Base-by-base conservation (phyloP, 306 rosid genomes). In the Comarum palustre region DNA sequence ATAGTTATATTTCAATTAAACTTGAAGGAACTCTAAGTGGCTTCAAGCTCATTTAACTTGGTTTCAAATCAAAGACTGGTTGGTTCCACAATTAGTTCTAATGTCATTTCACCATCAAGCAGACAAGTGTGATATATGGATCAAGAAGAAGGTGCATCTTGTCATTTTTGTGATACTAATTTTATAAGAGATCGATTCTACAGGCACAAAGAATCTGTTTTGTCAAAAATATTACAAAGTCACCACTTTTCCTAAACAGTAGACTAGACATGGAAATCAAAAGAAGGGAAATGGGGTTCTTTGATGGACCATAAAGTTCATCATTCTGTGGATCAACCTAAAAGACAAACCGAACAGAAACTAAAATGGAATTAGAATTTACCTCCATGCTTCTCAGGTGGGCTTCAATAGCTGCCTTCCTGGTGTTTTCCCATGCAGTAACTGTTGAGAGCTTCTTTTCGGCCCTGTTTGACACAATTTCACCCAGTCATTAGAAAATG, bases 391-490 rank as follows among this genome's bases (percentile, higher is more conserved):
- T 80, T 75, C 68, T 88, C 77, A 95, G 87, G 72, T 84, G 45
- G 81, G 99, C 99, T 87, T 95, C 97, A 36, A 88, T 69, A 17
- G 86, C 75, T 71, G 97, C 96, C 76, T 81, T 95, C 90, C 82
- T 79, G 88, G 95, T 87, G 84, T 90, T 95, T 83, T 95, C 99
- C 97, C 97, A 95, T 61, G 99, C 96, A 74, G 60, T 54, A n/a
- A 90, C 85, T 69, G 78, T 46, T 64, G 97, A 88, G 29, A 92
- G 82, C 39, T 86, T 86, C 83, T 86, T 91, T 34, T 90, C 85
- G 7, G 97, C 96, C 83, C 99, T 95, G 87, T 85, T 73, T 62
- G 13, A 15, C 31, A 19, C n/a, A 58, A 15, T 58, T 51, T 17
- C 48, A 72, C 27, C 29, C 31, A 42, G 31, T 6, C 58, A 17